A percentile compares a stretch with the other conserved stretches of the same genome.
phyloP scores from a whole-genome alignment of 805 yeast species.

The Suhomyces vadensis region DNA sequence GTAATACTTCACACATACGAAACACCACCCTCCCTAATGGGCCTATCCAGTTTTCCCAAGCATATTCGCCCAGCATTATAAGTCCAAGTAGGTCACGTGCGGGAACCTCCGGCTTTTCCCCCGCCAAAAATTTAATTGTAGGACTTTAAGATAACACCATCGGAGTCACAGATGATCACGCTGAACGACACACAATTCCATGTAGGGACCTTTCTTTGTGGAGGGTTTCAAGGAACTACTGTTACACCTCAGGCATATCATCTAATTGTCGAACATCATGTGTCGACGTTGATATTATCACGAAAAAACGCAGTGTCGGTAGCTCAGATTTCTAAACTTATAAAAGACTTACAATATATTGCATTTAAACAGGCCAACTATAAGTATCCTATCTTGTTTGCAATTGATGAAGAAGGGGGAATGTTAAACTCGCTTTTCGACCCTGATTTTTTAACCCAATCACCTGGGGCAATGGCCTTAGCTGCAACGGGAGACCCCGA shows the following conservation, averaged over 20 bases:
- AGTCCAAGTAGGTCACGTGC: too few species aligned
- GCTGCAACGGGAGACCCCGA: slow-evolving; percentile 54
- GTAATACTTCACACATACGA: too few species aligned
- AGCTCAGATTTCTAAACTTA: slow-evolving; percentile 48
- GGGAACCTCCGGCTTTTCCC: neutral
- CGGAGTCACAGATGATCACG: slow-evolving; percentile 10
- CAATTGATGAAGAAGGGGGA: slow-evolving; percentile 65
- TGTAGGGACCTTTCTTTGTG: slow-evolving; percentile 56
- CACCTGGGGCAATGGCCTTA: slow-evolving; percentile 66
- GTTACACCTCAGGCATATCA: slow-evolving; percentile 55
- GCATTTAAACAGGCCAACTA: slow-evolving; percentile 51
- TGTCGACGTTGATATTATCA: slow-evolving; percentile 53
- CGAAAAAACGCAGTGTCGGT: slow-evolving; percentile 53
- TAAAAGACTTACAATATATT: slow-evolving; percentile 54
- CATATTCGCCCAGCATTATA: too few species aligned
- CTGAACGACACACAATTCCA: slow-evolving; percentile 8
- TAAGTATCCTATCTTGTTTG: slow-evolving; percentile 54
- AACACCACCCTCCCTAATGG: too few species aligned
- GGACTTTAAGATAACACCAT: neutral
- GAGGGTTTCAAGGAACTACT: slow-evolving; percentile 58
- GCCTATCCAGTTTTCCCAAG: too few species aligned
- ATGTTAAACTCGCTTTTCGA: slow-evolving; percentile 61
- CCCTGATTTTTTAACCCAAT: slow-evolving; percentile 51
- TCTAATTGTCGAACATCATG: slow-evolving; percentile 50
- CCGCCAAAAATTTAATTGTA: neutral